Percentiles rank a stretch among this genome's conserved stretches.
Evolutionary conservation across 1,284 basidiomycete species (phyloP).

Genomic region (Tilletia horrida): DNA sequence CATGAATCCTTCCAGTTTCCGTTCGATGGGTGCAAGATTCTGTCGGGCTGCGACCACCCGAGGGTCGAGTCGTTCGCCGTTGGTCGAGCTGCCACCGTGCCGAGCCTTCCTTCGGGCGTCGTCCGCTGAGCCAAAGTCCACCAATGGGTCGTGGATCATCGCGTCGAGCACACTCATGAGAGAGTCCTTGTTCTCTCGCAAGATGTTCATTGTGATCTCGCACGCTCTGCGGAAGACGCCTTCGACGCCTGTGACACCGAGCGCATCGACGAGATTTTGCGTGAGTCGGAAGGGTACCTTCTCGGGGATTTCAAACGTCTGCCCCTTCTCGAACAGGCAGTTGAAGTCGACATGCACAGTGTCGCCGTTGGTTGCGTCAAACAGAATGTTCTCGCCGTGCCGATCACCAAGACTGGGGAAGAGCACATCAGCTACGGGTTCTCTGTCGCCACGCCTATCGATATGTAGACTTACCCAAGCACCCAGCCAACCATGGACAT

Average conservation of each 20-base stretch:
- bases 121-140: conserved; percentile 79
- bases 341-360: conserved; percentile 97
- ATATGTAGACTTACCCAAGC: conserved; percentile 69
- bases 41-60: conserved; percentile 44
- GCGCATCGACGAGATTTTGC: conserved; percentile 85
- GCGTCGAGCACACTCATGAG: conserved; percentile 95
- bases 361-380: conserved; percentile 84
- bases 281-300: conserved; percentile 93
- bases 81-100: not conserved
- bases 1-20: conserved; percentile 46
- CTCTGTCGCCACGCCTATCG: too few relatives aligned
- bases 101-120: conserved; percentile 20
- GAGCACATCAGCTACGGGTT: too few relatives aligned
- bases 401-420: conserved; percentile 83
- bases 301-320: conserved; percentile 80
- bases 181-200: conserved; percentile 87
- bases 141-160: conserved; percentile 94
- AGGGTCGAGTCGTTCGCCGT: conserved; percentile 30
- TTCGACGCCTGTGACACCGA: conserved; percentile 91
- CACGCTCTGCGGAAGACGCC: conserved; percentile 89
- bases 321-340: conserved; percentile 88
- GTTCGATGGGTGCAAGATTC: conserved; percentile 45
- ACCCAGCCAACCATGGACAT: conserved; percentile 99
- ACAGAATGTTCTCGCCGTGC: conserved; percentile 93
- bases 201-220: conserved; percentile 82